Base-by-base conservation (phyloP, 768 basidiomycete species). In the Boletus rubropictus region DNA sequence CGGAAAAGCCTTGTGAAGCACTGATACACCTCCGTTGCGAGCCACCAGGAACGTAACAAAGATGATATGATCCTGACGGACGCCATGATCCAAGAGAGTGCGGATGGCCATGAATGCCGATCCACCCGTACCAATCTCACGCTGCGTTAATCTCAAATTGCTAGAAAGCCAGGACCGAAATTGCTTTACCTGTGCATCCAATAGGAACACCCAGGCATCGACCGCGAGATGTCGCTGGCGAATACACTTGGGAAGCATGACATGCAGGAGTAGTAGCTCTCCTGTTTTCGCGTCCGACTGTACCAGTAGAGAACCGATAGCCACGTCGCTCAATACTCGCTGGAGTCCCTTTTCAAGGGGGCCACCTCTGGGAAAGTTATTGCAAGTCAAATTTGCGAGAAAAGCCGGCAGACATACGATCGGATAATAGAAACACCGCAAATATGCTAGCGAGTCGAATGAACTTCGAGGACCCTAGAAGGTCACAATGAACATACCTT, bases 101-200 rank as follows among this genome's bases (percentile, higher is more conserved):
- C 95, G 86, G 51, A 99, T 89, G 0, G 93, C 86, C 95, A 98
- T 97, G 65, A 97, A 88, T 17, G 85, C 84, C 4, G 89, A 82
- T 0, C 94, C 93, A 5, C 85, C 95, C 0, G 95, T 97, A 6
- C 90, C 92, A 63, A 98, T 91, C 84, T 95, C 42, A 34, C 48
- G 42, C n/a, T 41, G 36, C 15, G 36, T 39, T 32, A 38, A 44
- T 15, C 10, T 12, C 10, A 4, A 11, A 39, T 34, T 5, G 21
- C 5, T 6, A 14, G 7, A 44, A 31, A 42, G 7, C 14, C 9
- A 31, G 14, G 24, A 31, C n/a, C 29, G 1, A 31, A 20, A 38
- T 60, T 15, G 22, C 39, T 39, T 33, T 59, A 82, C 89, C 74
- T 95, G 93, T 15, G 89, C 86, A 60, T 97, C 95, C 34, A 97